Evolutionary conservation across 2,329 filamentous ascomycete genomes (phyloP).

Genomic region (Trichoderma koningii): DNA sequence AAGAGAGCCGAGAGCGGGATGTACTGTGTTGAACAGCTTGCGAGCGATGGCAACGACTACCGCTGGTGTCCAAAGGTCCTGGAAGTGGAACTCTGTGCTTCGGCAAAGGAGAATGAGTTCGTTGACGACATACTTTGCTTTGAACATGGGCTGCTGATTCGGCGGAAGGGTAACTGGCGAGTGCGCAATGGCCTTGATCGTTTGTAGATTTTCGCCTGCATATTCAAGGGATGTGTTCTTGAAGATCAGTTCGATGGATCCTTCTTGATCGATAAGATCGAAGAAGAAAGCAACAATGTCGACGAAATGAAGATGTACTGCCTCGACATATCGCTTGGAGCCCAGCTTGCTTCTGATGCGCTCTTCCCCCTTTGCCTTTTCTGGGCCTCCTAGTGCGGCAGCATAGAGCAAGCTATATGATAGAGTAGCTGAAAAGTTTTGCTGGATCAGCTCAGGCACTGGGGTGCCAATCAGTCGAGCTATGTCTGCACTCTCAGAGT

Average conservation of each 20-base stretch:
- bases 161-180: conserved; percentile 68
- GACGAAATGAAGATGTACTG: conserved; percentile 70
- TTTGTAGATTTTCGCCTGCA: conserved; percentile 64
- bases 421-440: conserved; percentile 74
- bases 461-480: conserved; percentile 57
- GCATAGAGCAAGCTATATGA: conserved; percentile 78
- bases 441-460: conserved; percentile 60
- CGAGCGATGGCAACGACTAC: conserved; percentile 74
- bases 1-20: conserved; percentile 80
- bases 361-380: conserved; percentile 61
- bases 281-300: conserved; percentile 77
- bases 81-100: conserved; percentile 65
- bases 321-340: conserved; percentile 61
- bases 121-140: conserved; percentile 71
- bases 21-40: conserved; percentile 76
- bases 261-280: conserved; percentile 75
- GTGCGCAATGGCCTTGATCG: conserved; percentile 69
- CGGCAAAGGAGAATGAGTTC: conserved; percentile 79
- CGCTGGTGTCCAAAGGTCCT: conserved; percentile 73
- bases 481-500: conserved; percentile 62
- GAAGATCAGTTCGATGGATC: conserved; percentile 69
- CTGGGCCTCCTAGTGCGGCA: conserved; percentile 36
- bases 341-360: conserved; percentile 71
- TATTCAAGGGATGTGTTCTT: conserved; percentile 60
- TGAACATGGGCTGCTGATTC: conserved; percentile 86